A percentile compares a stretch with the other conserved stretches of the same genome.
Evolutionary conservation across 108 stramenopile genomes (phyloP).

Genomic region (Aurantiochytrium sp.): DNA sequence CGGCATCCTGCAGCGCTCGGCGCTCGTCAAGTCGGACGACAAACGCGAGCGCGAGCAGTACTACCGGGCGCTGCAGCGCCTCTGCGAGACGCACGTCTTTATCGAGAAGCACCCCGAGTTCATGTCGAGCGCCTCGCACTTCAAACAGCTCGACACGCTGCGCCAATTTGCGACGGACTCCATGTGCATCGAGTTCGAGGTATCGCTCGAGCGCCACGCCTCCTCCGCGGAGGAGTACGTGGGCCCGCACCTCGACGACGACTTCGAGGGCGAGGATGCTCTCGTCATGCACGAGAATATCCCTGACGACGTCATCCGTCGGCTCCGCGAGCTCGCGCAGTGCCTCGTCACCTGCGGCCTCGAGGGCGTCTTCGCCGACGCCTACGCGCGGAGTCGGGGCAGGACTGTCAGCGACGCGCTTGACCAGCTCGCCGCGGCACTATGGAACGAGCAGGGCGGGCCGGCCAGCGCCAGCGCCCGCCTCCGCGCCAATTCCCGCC

Average conservation of each 20-base stretch:
- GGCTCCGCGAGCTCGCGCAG: neutral
- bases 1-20: neutral
- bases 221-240: neutral
- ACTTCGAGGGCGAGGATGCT: neutral
- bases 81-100: neutral
- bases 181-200: constrained; percentile 15
- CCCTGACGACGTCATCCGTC: neutral
- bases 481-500: too few relatives aligned
- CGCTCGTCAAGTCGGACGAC: neutral
- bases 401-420: neutral
- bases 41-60: neutral
- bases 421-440: neutral
- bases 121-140: neutral
- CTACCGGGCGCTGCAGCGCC: neutral
- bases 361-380: neutral
- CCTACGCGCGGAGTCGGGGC: neutral
- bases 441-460: neutral
- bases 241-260: neutral
- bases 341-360: neutral
- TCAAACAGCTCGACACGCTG: neutral
- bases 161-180: neutral
- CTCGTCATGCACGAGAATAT: neutral
- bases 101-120: neutral
- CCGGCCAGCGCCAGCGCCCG: too few relatives aligned
- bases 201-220: neutral